Evolutionary conservation across 1,139 yeast species (phyloP).

Genomic region (Pichia sp.): DNA sequence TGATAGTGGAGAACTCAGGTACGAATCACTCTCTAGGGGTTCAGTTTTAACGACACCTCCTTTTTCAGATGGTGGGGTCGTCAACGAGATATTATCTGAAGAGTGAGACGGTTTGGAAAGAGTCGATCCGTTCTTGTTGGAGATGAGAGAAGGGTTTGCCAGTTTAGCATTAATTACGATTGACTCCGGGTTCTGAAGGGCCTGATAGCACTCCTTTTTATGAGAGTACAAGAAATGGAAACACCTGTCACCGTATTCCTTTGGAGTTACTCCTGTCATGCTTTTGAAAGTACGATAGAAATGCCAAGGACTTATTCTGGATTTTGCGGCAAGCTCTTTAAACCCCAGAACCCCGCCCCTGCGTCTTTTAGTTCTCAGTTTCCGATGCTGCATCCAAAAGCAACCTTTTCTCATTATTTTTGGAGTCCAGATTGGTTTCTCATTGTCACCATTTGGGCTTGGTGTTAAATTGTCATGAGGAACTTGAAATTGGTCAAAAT

Average conservation of each 20-base stretch:
- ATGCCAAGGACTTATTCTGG: conserved; percentile 89
- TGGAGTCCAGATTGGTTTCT: neutral
- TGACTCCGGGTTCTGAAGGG: conserved; percentile 11
- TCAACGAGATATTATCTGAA: neutral
- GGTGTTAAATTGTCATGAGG: neutral
- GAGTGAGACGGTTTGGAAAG: neutral
- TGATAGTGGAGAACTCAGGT: neutral
- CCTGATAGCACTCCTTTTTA: conserved; percentile 2
- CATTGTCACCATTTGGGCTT: conserved; percentile 1
- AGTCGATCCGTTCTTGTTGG: neutral
- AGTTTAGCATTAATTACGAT: conserved; percentile 31
- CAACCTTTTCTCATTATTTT: conserved; percentile 10
- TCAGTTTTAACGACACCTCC: neutral
- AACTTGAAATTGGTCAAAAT: neutral
- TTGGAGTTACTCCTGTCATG: conserved; percentile 82
- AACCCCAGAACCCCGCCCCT: conserved; percentile 88
- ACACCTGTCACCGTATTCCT: conserved; percentile 84
- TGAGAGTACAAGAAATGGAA: conserved; percentile 47
- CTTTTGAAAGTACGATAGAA: conserved; percentile 85
- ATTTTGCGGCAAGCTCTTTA: conserved; percentile 81
- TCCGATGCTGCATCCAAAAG: conserved; percentile 17
- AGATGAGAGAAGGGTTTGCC: conserved; percentile 32
- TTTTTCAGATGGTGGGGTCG: neutral
- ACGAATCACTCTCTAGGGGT: neutral
- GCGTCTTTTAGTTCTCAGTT: conserved; percentile 50